Percentiles rank a stretch among this genome's conserved stretches.
Evolutionary conservation across 768 basidiomycete genomes (phyloP).

Genomic region (Boletus speciosus): DNA sequence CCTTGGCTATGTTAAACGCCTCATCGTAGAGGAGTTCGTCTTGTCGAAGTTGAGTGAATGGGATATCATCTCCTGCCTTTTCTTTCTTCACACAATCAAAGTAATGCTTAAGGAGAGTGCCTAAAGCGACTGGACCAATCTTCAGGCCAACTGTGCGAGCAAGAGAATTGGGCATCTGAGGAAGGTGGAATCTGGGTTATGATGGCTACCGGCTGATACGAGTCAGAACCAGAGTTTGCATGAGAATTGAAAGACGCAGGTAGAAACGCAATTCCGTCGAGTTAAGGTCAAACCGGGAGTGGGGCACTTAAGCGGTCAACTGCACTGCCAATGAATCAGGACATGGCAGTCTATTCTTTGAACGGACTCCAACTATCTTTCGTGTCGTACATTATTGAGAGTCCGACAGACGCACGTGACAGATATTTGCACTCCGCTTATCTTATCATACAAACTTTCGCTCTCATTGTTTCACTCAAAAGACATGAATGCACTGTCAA

Average conservation of each 20-base stretch:
- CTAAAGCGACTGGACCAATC: conserved; percentile 69
- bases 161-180: conserved; percentile 47
- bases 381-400: too few species aligned
- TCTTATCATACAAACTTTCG: too few species aligned
- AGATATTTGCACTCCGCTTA: too few species aligned
- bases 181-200: background rate
- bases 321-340: background rate
- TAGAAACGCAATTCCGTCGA: background rate
- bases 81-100: conserved; percentile 59
- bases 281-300: background rate
- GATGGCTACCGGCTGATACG: background rate
- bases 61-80: conserved; percentile 34
- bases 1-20: conserved; percentile 74
- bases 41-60: conserved; percentile 50
- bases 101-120: conserved; percentile 84
- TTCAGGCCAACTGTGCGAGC: conserved; percentile 59
- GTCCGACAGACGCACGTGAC: too few species aligned
- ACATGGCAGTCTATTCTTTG: too few species aligned
- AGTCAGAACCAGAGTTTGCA: background rate
- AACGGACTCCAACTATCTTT: too few species aligned
- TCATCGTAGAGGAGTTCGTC: conserved; percentile 82
- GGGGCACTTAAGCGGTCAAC: background rate
- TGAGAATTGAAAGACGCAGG: background rate
- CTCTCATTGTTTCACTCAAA: background rate
- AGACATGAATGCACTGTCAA: conserved; percentile 1